A percentile compares a stretch with the other conserved stretches of the same genome.
Evolutionary conservation across 805 yeast species (phyloP).

Genomic region (Pichia paraexigua): DNA sequence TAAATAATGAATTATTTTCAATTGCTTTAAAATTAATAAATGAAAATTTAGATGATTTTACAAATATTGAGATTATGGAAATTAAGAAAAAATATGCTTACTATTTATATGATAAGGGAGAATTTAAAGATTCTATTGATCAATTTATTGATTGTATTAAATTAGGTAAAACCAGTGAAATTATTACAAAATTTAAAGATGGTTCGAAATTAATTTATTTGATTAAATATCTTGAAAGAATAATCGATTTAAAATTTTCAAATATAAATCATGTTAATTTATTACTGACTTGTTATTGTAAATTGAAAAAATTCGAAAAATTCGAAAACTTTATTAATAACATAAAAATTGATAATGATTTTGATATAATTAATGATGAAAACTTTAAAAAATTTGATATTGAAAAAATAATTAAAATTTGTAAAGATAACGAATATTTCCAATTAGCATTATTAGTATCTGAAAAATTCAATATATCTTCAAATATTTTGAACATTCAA

Average conservation of each 20-base stretch:
- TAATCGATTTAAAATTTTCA: slow-evolving; percentile 48
- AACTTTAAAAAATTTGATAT: slow-evolving; percentile 48
- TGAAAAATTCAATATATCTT: slow-evolving; percentile 63
- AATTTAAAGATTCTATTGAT: slow-evolving; percentile 61
- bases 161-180: slow-evolving; percentile 58
- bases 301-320: slow-evolving; percentile 53
- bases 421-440: slow-evolving; percentile 64
- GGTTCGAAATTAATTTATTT: slow-evolving; percentile 62
- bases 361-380: slow-evolving; percentile 27
- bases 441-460: slow-evolving; percentile 65
- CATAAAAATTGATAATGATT: slow-evolving; percentile 27
- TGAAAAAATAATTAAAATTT: slow-evolving; percentile 55
- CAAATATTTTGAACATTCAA: slow-evolving; percentile 66
- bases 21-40: slow-evolving; percentile 65
- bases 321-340: slow-evolving; percentile 47
- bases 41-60: slow-evolving; percentile 18
- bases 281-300: slow-evolving; percentile 71
- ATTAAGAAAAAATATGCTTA: slow-evolving; percentile 63
- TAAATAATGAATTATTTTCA: slow-evolving; percentile 61
- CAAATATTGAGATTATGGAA: slow-evolving; percentile 26
- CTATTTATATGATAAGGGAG: slow-evolving; percentile 56
- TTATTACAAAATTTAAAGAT: slow-evolving; percentile 72
- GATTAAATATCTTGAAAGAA: slow-evolving; percentile 52
- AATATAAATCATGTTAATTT: slow-evolving; percentile 78
- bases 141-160: slow-evolving; percentile 49